A percentile compares a stretch with the other conserved stretches of the same genome.
These are phyloP conservation scores for Zygoascus ofunaensis DNA, from an alignment of 805 yeast genomes.

Conservation along the genomic window DNA sequence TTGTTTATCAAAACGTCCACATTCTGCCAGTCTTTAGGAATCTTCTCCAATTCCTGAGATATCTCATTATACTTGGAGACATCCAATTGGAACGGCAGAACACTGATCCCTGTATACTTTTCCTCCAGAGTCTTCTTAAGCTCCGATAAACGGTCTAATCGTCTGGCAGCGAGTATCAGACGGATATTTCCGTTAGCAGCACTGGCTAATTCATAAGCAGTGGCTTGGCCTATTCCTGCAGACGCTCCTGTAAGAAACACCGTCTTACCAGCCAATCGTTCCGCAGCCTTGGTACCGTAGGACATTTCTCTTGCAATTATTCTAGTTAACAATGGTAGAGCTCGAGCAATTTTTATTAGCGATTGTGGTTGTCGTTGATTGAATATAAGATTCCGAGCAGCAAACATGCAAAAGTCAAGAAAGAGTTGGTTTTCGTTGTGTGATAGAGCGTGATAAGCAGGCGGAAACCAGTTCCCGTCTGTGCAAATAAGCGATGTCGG, in stretches of 20 bases:
- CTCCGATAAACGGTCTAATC: slow-evolving; percentile 49
- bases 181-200: slow-evolving; percentile 65
- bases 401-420: too few species aligned
- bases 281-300: slow-evolving; percentile 64
- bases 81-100: slow-evolving; percentile 44
- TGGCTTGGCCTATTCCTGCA: slow-evolving; percentile 89
- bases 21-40: slow-evolving; percentile 48
- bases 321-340: background rate
- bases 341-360: background rate
- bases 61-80: slow-evolving; percentile 45
- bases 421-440: too few species aligned
- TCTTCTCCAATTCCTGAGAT: slow-evolving; percentile 39
- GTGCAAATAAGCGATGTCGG: too few species aligned
- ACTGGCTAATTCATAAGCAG: slow-evolving; percentile 77
- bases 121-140: slow-evolving; percentile 39
- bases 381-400: too few species aligned
- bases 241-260: slow-evolving; percentile 93
- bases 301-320: slow-evolving; percentile 22
- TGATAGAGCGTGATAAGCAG: too few species aligned
- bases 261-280: slow-evolving; percentile 69
- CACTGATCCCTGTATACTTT: slow-evolving; percentile 40
- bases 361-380: background rate
- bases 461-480: too few species aligned
- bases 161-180: slow-evolving; percentile 70
- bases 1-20: slow-evolving; percentile 58